Conservation (phyloP, 1,284 basidiomycete genomes). For the Coriolopsis trogii region DNA sequence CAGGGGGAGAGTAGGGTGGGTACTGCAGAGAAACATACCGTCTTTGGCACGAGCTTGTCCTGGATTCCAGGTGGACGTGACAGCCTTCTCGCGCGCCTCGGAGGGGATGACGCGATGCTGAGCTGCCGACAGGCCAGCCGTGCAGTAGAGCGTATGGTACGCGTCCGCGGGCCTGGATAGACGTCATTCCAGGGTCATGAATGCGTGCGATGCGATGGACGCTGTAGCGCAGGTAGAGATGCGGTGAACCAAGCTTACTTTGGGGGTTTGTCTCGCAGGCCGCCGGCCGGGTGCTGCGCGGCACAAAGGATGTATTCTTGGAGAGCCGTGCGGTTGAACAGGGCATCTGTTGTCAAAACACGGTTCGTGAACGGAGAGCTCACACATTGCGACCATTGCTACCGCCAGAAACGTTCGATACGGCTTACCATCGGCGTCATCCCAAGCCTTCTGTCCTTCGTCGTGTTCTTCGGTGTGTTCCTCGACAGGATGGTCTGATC, state of each 20-base stretch:
- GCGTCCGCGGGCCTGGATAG: constrained; percentile 69
- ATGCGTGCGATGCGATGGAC: no score
- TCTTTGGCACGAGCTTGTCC: constrained; percentile 22
- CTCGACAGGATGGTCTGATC: constrained; percentile 26
- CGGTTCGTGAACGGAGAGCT: neutral
- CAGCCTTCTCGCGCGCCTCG: constrained; percentile 41
- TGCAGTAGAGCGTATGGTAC: constrained; percentile 92
- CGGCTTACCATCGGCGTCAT: constrained; percentile 66
- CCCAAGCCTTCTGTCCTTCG: constrained; percentile 44
- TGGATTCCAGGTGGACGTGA: constrained; percentile 48
- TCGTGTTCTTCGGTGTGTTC: constrained; percentile 37
- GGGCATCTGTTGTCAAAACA: constrained; percentile 44
- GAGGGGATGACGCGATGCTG: constrained; percentile 77
- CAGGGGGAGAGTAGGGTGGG: no score
- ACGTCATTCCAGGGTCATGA: constrained; percentile 2
- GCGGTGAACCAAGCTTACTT: no score
- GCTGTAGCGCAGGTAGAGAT: no score
- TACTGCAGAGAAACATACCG: constrained; percentile 32
- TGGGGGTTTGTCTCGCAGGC: constrained; percentile 93
- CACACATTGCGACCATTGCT: no score
- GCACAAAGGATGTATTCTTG: constrained; percentile 90
- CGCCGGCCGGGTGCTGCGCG: constrained; percentile 84
- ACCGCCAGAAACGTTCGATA: no score
- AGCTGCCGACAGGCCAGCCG: constrained; percentile 86
- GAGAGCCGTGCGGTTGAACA: constrained; percentile 67